Evolutionary conservation across 2,329 filamentous ascomycete genomes (phyloP).

Genomic region (Beauveria medogensis): DNA sequence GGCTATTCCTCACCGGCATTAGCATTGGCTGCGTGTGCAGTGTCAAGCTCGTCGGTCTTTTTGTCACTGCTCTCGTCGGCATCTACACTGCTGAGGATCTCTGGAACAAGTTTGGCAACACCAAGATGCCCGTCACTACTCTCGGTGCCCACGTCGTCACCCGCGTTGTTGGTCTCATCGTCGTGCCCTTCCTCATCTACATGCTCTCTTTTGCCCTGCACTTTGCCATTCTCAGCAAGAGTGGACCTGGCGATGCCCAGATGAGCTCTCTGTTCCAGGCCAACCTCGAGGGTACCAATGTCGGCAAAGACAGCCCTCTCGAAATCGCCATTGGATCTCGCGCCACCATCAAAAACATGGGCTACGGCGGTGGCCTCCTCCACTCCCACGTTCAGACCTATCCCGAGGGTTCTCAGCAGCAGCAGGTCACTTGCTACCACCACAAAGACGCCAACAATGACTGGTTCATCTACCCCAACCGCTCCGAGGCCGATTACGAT

Average conservation of each 20-base stretch:
- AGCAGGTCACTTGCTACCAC: constrained; percentile 98
- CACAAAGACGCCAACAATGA: constrained; percentile 99
- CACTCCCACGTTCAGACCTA: constrained; percentile 96
- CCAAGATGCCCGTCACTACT: constrained; percentile 72
- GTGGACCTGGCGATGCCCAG: constrained; percentile 94
- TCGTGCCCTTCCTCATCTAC: constrained; percentile 85
- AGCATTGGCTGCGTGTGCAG: constrained; percentile 98
- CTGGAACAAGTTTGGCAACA: constrained; percentile 95
- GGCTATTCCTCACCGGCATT: constrained; percentile 86
- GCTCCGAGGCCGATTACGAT: constrained; percentile 65
- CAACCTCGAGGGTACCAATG: constrained; percentile 86
- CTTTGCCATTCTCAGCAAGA: constrained; percentile 88
- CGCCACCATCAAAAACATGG: constrained; percentile 97
- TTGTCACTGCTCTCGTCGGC: constrained; percentile 89
- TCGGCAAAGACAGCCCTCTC: constrained; percentile 88
- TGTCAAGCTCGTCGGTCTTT: constrained; percentile 96
- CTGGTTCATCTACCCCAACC: constrained; percentile 98
- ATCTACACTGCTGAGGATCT: constrained; percentile 94
- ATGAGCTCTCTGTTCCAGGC: constrained; percentile 99
- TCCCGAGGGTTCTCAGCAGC: constrained; percentile 85
- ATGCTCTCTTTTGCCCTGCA: constrained; percentile 93
- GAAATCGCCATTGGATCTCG: constrained; percentile 86
- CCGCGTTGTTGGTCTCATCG: constrained; percentile 77
- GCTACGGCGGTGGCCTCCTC: constrained; percentile 90
- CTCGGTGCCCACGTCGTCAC: constrained; percentile 72